Base-by-base conservation (phyloP, 805 yeast species). In the Hanseniaspora osmophila region DNA sequence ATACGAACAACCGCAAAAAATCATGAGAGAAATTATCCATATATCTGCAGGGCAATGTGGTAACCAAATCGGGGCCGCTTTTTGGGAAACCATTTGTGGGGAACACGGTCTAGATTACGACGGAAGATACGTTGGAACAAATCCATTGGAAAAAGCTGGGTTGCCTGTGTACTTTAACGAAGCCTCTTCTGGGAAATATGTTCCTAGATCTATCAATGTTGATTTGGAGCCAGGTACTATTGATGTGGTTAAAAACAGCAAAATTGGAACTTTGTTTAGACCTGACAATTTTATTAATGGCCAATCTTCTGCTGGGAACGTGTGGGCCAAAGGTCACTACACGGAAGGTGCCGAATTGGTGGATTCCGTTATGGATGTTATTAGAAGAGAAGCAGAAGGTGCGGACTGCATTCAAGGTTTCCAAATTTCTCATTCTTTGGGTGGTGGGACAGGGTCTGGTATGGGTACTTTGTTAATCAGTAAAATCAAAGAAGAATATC, bases 41-140 rank as follows among this genome's bases (percentile, higher is more conserved):
- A 76, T 88, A 66, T 88, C 96, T 48, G 82, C 95, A 48, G 97
- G 97, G 67, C 97, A 88, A 73, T 87, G 96, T 78, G 96, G 96
- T 78, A 88, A 88, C 77, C 97, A 88, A 71, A 86, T 88, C 56
- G 94, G 94, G 70, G 88, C 94, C 53, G 94, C 94, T 49, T 84
- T 84, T 61, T 84, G 94, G 94, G 88, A 84, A 68, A 84, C 90
- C 41, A 84, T 84, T 56, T 84, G 92, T 69, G 84, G 84, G 49
- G 94, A 84, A 63, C 94, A 84, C 57, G 92, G 90, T 42, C 71
- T 84, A 56, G 90, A 81, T 59, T 68, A 70, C 54, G 71, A 78
- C 53, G 94, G 94, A 54, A 77, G 72, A 63, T 82, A 78, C 62
- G 81, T 77, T 49, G 85, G 80, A 29, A 61, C 64, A 10, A 67